Conservation (phyloP, 192 early-diverging fungal species). For the Lobosporangium transversale region DNA sequence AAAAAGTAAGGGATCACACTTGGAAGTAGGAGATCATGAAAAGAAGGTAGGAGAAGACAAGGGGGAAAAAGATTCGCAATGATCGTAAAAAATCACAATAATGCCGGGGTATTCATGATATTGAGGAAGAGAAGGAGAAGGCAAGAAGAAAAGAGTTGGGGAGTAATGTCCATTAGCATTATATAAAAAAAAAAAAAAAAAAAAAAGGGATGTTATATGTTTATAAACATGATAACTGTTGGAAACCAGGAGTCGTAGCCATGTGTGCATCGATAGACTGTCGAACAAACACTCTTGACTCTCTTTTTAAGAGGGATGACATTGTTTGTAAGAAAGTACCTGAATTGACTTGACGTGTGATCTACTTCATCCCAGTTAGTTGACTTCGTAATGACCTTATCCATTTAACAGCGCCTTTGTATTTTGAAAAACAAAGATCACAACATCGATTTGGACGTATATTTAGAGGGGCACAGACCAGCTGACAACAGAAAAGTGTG, state of each 20-base stretch:
- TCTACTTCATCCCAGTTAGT: background rate
- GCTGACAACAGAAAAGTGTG: constrained; percentile 10
- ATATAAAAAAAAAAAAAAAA: constrained; percentile 4
- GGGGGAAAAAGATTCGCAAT: background rate
- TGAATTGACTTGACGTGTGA: background rate
- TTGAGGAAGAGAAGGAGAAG: background rate
- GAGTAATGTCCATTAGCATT: no score
- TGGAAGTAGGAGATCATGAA: no score
- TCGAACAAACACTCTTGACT: no score
- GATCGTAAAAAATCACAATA: constrained; percentile 10
- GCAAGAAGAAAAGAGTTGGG: background rate
- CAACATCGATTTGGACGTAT: constrained; percentile 12
- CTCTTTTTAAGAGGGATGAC: background rate
- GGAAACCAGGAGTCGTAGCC: no score
- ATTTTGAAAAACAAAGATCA: background rate
- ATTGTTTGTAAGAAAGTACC: background rate
- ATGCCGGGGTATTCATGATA: background rate
- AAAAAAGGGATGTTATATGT: background rate
- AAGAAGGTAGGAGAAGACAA: no score
- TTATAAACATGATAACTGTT: background rate
- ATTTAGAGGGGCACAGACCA: constrained; percentile 41
- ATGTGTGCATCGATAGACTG: background rate
- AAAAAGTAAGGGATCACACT: no score
- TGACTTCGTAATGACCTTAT: no score
- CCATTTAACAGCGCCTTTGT: no score